These are phyloP conservation scores for Suillus hirtellus DNA, from an alignment of 768 basidiomycete genomes.

Conservation along the genomic window DNA sequence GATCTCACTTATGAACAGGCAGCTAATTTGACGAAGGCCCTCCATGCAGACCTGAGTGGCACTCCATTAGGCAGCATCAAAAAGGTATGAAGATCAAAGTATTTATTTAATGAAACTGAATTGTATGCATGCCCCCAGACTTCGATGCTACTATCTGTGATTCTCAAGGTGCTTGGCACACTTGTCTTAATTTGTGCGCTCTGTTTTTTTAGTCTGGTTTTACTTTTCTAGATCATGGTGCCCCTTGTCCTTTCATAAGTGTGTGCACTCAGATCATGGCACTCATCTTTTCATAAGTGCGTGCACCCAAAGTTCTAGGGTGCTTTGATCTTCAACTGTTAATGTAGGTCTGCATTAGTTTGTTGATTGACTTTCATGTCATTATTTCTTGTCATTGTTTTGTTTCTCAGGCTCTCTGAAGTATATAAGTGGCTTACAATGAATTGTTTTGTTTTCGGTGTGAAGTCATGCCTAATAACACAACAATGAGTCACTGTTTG, in stretches of 20 bases:
- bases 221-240: background rate
- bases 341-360: background rate
- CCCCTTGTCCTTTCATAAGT: background rate
- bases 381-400: too few species aligned
- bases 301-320: background rate
- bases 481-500: background rate
- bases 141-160: background rate
- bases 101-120: background rate
- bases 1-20: slow-evolving; percentile 10
- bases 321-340: background rate
- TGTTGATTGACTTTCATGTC: background rate
- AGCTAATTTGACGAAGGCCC: slow-evolving; percentile 6
- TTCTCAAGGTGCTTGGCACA: background rate
- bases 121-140: background rate
- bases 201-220: background rate
- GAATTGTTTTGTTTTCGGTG: too few species aligned
- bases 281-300: too few species aligned
- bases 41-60: slow-evolving; percentile 1
- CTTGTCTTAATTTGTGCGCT: background rate
- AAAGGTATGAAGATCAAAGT: background rate
- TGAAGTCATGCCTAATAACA: too few species aligned
- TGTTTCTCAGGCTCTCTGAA: too few species aligned
- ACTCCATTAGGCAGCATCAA: background rate
- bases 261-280: background rate
- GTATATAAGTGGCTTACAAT: too few species aligned